These are phyloP conservation scores for Rubia balearica DNA, from an alignment of 305 asterid species.

Conservation along the genomic window DNA sequence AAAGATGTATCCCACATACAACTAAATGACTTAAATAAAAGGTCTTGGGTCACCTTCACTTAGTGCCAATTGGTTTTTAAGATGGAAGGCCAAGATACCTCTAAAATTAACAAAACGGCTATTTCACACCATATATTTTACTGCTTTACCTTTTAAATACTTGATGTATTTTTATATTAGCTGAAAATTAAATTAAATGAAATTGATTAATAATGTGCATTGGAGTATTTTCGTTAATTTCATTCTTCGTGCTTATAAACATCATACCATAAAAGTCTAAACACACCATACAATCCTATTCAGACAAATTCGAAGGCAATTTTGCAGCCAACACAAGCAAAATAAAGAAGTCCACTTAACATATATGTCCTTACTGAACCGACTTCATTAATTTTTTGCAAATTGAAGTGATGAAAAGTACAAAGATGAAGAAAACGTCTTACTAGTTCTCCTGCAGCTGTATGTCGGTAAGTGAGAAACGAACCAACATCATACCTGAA, in stretches of 20 bases:
- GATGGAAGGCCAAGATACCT: no score
- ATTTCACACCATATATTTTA: no score
- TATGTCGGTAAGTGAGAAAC: constrained; percentile 49
- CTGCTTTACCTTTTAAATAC: no score
- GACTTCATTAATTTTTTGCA: background rate
- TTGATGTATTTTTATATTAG: no score
- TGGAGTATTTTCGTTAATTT: no score
- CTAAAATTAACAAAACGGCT: no score
- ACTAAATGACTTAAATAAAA: no score
- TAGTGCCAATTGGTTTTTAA: no score
- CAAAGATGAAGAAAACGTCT: constrained; percentile 20
- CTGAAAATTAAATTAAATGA: no score
- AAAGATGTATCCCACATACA: no score
- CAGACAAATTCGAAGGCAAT: background rate
- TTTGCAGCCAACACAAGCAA: background rate
- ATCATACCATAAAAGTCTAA: background rate
- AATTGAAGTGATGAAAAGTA: background rate
- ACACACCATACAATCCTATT: background rate
- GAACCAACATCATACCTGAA: constrained; percentile 70
- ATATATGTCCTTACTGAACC: background rate
- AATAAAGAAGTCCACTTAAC: background rate
- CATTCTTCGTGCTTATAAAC: background rate
- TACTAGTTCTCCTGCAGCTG: constrained; percentile 57
- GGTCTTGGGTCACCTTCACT: no score
- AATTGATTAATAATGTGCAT: no score